Conservation (phyloP, 768 basidiomycete species). For the Pluteus cervinus region DNA sequence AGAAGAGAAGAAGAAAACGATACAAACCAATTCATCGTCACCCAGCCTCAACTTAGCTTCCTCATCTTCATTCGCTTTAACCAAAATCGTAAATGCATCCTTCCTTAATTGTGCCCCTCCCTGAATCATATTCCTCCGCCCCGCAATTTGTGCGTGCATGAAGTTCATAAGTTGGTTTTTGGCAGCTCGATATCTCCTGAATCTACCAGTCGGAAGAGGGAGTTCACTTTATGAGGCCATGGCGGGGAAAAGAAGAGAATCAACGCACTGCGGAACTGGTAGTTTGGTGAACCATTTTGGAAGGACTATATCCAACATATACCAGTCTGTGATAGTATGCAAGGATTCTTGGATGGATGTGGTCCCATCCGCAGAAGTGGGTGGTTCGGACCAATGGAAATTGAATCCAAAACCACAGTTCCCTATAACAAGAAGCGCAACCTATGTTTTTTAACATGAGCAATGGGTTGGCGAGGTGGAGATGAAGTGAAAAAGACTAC, state of each 20-base stretch:
- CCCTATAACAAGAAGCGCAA: conserved; percentile 37
- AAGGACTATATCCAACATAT: conserved; percentile 11
- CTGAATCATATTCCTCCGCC: conserved; percentile 15
- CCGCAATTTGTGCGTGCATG: conserved; percentile 30
- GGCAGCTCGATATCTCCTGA: conserved; percentile 21
- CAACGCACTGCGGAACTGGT: conserved; percentile 20
- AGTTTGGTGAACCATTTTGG: conserved; percentile 3
- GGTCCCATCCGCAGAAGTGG: conserved; percentile 26
- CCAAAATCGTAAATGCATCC: conserved; percentile 37
- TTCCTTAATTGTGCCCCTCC: not conserved
- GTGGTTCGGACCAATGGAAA: conserved; percentile 34
- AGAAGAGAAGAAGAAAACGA: not conserved
- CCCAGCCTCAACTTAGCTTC: conserved; percentile 30
- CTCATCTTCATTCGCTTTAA: conserved; percentile 41
- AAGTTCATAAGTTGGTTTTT: conserved; percentile 25
- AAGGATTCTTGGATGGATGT: conserved; percentile 34
- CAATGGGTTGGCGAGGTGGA: not conserved
- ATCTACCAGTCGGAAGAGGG: conserved; percentile 16
- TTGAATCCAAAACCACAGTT: conserved; percentile 42
- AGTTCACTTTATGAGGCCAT: no score
- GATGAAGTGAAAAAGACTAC: conserved; percentile 11
- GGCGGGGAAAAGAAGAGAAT: no score
- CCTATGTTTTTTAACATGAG: conserved; percentile 17
- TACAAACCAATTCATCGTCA: conserved; percentile 23
- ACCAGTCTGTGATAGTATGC: conserved; percentile 23